Base-by-base conservation (phyloP, 1,284 basidiomycete species). In the Trichosporon ovoides region DNA sequence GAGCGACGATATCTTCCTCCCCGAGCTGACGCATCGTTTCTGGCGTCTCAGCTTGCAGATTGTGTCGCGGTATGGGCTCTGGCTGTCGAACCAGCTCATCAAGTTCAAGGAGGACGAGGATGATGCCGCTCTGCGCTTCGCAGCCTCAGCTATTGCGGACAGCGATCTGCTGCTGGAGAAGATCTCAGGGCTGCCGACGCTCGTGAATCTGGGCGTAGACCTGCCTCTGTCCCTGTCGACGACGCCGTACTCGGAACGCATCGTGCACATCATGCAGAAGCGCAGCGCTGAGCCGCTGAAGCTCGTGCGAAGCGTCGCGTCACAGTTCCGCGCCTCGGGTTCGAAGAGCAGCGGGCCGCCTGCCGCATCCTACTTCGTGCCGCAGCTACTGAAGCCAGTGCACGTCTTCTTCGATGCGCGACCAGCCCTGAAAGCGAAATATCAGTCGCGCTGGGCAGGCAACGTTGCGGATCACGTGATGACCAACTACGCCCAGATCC, bases 11-110 rank as follows among this genome's bases (percentile, higher is more conserved):
- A 81, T 94, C 13, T 94, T 84, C 73, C 85, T 96, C 46, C 85
- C 87, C 3, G 87, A 91, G 59, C 78, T 96, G 10, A 82, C 83
- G 24, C 82, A 87, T 72, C 83, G 88, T 53, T 95, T 96, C 72
- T 96, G 92, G 93, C 84, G 83, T 62, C 79, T 96, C 58, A 89
- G 85, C 3, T 77, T 97, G 35, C 93, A 96, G 83, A 83, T 93
- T 52, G 68, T 92, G 40, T 86, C 84, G 68, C 83, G 91, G 58
- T 93, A 89, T 70, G 83, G 79, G 57, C 83, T 81, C 31, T 93
- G 89, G 87, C 72, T 93, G 16, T 82, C 85, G 57, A 78, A 37
- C 2, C 20, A 53, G 7, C 63, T 61, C 2, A 36, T 19, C 70
- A 43, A 80, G 74, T 60, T 66, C 83, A 53, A 78, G 80, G 58